Evolutionary conservation across 176 grass and related monocot species (phyloP), one percentile per base, ranked within the genome.

Genomic region (Rhipidocladum racemiflorum): DNA sequence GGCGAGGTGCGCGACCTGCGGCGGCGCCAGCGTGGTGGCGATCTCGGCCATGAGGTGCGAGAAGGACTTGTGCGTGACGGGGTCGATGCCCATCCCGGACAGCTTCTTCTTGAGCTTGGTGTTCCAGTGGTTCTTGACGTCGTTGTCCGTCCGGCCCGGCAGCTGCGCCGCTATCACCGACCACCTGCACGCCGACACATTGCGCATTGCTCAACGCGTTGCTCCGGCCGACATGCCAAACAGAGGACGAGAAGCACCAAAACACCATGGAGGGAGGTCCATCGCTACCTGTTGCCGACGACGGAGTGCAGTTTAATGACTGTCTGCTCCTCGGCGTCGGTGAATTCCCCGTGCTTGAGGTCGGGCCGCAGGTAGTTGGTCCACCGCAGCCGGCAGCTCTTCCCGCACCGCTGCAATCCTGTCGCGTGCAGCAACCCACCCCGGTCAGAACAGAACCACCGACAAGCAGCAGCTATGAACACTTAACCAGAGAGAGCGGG

Each of bases 71-170:
- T 98, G 96, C 2, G 96, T 98, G 55, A 98, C 82, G 23, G 96
- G 96, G 53, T 98, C 96, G 76, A 98, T 98, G 63, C 96, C 96
- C 96, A 98, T 98, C 75, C 96, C 90, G 17, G 96, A 93, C 38
- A 98, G 87, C 78, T 98, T 98, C 84, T 95, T 98, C 96, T 95
- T 98, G 32, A 98, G 88, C 88, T 98, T 98, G 25, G 92, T 99
- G 85, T 99, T 99, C 96, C 96, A 99, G 88, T 99, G 96, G 87
- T 99, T 99, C 96, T 99, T 99, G 48, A 99, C 96, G 82, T 99
- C 92, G 89, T 95, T 99, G 87, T 99, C 96, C 12, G 96, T 99
- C 32, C 96, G 85, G 38, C 96, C 96, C 3, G 85, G 86, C 15
- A 99, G 72, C 82, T 99, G 96, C 60, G 90, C 96, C 7, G 96